Evolutionary conservation across 169 alveolate genomes (phyloP).

Genomic region (Cyclospora cayetanensis): DNA sequence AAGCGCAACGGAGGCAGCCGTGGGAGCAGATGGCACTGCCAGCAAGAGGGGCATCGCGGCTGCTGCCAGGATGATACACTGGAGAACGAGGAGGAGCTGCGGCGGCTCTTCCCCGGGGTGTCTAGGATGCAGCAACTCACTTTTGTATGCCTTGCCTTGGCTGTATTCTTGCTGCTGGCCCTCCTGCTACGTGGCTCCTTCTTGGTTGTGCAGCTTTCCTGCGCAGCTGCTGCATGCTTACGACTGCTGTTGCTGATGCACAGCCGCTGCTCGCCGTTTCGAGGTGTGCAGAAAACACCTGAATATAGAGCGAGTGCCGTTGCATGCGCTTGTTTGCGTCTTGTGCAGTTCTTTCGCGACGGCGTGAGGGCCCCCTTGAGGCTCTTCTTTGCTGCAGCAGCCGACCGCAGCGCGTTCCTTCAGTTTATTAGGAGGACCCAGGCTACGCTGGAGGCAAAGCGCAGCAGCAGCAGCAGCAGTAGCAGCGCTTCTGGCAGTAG

Average conservation of each 20-base stretch:
- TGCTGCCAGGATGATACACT: background rate
- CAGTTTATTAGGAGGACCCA: background rate
- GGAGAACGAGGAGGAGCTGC: background rate
- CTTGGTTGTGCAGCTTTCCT: background rate
- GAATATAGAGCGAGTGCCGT: background rate
- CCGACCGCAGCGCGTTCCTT: background rate
- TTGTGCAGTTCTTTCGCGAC: background rate
- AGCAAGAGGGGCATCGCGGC: background rate
- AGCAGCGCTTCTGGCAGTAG: background rate
- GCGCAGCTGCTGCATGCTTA: background rate
- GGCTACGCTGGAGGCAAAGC: background rate
- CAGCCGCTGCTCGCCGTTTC: background rate
- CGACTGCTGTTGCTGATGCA: conserved; percentile 10
- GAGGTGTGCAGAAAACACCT: background rate
- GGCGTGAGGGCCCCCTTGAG: background rate
- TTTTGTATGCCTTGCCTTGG: too few species aligned
- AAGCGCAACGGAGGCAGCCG: background rate
- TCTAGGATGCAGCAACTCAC: background rate
- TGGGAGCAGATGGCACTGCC: background rate
- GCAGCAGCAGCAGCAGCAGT: conserved; percentile 21
- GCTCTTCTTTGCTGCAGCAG: conserved; percentile 44
- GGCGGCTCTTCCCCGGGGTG: conserved; percentile 18
- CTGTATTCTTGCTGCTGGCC: background rate
- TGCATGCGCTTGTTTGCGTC: background rate
- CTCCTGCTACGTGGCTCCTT: background rate